Evolutionary conservation across 345 rosid species (phyloP), one percentile per base, ranked within the genome.

Genomic region (Psidium friedrichsthalianum): DNA sequence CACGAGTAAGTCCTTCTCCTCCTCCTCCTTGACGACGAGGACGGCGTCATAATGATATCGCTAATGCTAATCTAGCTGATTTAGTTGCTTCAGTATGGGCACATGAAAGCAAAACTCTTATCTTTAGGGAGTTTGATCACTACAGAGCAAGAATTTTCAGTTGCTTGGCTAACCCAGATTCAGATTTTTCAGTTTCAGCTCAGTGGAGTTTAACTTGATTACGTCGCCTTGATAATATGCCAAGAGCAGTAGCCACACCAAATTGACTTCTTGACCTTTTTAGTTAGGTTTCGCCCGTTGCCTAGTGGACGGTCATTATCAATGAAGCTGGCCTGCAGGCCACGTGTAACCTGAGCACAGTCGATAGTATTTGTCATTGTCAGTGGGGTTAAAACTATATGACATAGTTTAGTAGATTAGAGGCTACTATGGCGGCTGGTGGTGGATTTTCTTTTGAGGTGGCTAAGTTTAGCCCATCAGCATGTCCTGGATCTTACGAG

Each of bases 1-100:
- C 88, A 97, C 2, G 99, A 97, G 99, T 95, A 88, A 89, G 89
- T 85, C 32, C 22, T 58, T 6, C 59, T 74, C 24, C 55, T 18
- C 11, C 69, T 53, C 24, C 55, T 18, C 11, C 69, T 53, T 81
- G 83, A 27, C 40, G 83, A 82, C 40, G 54, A 12, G 10, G 58
- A 4, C 36, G 83, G 56, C 55, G 56, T 82, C 80, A 36, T 36
- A 9, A 69, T 69, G 80, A 21, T 36, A 18, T 36, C 47, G 80
- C 47, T 18, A 36, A 18, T 18, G 24, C 47, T 69, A 11, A 36
- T 20, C 20, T 32, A 69, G 6, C 0, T 36, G 80, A 36, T 69
- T 69, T 21, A 69, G 47, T 69, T 18, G 80, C 80, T 69, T 69
- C 80, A 20, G 80, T 20, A 36, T 21, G 42, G 80, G 47, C 25